A percentile compares a stretch with the other conserved stretches of the same genome.
Evolutionary conservation across 306 rosid species (phyloP).

Genomic region (Macrotyloma uniflorum): DNA sequence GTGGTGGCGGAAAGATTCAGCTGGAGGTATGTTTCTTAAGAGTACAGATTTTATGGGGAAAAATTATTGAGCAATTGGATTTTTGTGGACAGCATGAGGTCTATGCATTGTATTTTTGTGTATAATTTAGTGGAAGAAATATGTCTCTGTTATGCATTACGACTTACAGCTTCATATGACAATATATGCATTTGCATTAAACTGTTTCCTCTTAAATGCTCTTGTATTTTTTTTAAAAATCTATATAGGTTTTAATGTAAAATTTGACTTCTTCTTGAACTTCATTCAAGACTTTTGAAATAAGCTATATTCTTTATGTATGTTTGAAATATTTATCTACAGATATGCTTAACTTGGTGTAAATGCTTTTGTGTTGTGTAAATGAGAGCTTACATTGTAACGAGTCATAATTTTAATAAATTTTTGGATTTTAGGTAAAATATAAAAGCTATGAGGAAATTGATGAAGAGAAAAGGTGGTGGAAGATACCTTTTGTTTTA

Average conservation of each 20-base stretch:
- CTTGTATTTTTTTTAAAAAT: not conserved
- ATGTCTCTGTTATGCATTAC: not conserved
- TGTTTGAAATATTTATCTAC: not conserved
- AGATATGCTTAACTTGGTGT: conserved; percentile 31
- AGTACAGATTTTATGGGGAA: not conserved
- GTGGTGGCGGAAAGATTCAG: conserved; percentile 89
- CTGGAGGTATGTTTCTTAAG: conserved; percentile 70
- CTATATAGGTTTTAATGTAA: not conserved
- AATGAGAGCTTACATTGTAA: conserved; percentile 7
- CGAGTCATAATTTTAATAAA: not conserved
- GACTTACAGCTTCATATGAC: conserved; percentile 3
- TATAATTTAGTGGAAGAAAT: conserved; percentile 16
- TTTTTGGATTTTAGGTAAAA: conserved; percentile 67
- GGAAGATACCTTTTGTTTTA: conserved; percentile 80
- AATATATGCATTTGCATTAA: not conserved
- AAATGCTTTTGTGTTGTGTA: conserved; percentile 1
- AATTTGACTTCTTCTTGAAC: not conserved
- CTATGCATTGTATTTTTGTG: not conserved
- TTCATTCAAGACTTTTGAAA: conserved; percentile 9
- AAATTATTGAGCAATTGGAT: conserved; percentile 19
- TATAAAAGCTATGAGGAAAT: conserved; percentile 86
- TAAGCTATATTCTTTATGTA: conserved; percentile 13
- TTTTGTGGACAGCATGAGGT: not conserved
- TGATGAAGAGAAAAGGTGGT: conserved; percentile 77
- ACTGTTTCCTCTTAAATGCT: conserved; percentile 1